phyloP scores from a whole-genome alignment of 202 grass and related monocot genomes.

The Miscanthus sacchariflorus region DNA sequence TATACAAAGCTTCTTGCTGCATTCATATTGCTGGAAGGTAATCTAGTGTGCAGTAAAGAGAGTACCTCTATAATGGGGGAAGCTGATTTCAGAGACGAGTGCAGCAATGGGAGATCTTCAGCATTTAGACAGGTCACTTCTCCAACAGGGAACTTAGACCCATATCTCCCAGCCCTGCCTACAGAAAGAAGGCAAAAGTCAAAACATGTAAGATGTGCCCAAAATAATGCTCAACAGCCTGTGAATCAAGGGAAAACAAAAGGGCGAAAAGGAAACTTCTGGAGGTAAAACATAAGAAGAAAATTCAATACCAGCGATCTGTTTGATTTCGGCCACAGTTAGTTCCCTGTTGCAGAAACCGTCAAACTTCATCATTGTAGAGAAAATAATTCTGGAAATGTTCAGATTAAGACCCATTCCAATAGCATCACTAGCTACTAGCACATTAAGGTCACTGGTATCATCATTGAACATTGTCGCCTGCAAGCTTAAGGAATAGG shows the following conservation, averaged over 20 bases:
- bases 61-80: conserved; percentile 87
- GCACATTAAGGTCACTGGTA: conserved; percentile 82
- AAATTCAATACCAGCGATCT: conserved; percentile 87
- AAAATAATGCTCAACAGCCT: background rate
- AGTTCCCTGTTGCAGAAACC: conserved; percentile 66
- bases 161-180: conserved; percentile 99
- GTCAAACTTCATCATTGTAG: conserved; percentile 90
- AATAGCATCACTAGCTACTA: conserved; percentile 97
- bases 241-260: conserved; percentile 14
- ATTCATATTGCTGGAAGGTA: conserved; percentile 36
- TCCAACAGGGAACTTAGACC: conserved; percentile 93
- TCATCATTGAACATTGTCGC: conserved; percentile 98
- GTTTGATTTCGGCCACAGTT: conserved; percentile 89
- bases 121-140: conserved; percentile 80
- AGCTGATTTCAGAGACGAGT: conserved; percentile 80
- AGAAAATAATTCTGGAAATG: conserved; percentile 98
- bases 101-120: conserved; percentile 85
- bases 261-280: background rate
- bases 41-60: conserved; percentile 23
- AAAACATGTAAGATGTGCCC: background rate
- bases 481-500: conserved; percentile 59
- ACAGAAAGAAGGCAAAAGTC: conserved; percentile 36
- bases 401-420: conserved; percentile 99
- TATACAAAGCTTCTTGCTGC: conserved; percentile 34
- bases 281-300: conserved; percentile 40